Base-by-base conservation (phyloP, 192 early-diverging fungal species). In the Allomyces macrogynus region DNA sequence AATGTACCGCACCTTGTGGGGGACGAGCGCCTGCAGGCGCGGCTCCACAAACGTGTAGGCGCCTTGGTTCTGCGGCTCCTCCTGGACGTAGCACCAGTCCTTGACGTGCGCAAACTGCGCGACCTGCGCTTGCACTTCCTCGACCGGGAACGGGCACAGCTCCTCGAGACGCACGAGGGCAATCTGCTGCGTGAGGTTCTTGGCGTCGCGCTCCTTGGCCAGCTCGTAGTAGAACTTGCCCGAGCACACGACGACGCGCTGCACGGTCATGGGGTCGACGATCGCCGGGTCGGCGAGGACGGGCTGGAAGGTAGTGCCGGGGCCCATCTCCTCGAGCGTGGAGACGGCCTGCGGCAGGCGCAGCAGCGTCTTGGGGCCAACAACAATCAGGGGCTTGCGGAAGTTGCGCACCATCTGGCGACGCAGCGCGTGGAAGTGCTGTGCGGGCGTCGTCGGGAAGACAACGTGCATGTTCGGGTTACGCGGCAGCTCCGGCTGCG, bases 401-500 rank as follows among this genome's bases (percentile, higher is more conserved):
- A 86, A 97, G 70, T 84, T 78, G 62, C 90, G 86, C 32, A 75
- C 69, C 85, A 93, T 87, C 78, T 97, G 94, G 49, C 95, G 83
- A 43, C 95, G 82, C n/a, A 97, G 75, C 44, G 91, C 75, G 72
- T 97, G 95, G 81, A 95, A 97, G 72, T 91, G 92, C 71, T 97
- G 92, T 3, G 91, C 91, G 0, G 94, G 94, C 2, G 87, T 90
- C 18, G 92, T 95, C n/a, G 88, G 89, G 61, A 91, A 86, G 2
- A 84, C 89, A n/a, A 97, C 83, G 67, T 92, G 91, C 88, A 94
- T 88, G 73, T 97, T 97, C 40, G 89, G 85, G 75, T 93, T 90
- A 64, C 78, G 81, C 26, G 76, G 71, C 60, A 74, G 62, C 24
- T 62, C 72, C n/a, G 74, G 65, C 23, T 73, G 73, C 2, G 73